Evolutionary conservation across 2,329 filamentous ascomycete species (phyloP).

Genomic region (Colletotrichum costaricense): DNA sequence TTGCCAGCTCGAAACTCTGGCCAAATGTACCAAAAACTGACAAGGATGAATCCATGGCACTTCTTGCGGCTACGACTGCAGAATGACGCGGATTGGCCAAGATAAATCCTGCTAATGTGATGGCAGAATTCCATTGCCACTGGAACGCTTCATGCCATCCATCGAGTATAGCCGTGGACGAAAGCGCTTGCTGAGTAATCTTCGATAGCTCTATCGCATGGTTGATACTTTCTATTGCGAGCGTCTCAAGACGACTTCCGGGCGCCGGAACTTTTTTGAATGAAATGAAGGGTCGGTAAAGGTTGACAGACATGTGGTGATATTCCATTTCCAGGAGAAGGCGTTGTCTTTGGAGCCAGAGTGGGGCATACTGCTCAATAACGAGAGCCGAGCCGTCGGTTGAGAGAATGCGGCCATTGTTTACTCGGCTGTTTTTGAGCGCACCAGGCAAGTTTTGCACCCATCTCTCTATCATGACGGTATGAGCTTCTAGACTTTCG

Average conservation of each 20-base stretch:
- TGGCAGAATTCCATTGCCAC: slow-evolving; percentile 43
- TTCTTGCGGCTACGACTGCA: neutral
- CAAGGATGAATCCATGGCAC: neutral
- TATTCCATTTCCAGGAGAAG: slow-evolving; percentile 56
- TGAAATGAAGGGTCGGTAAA: slow-evolving; percentile 53
- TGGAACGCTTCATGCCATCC: slow-evolving; percentile 42
- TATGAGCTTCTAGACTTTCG: slow-evolving; percentile 41
- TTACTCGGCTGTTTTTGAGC: slow-evolving; percentile 50
- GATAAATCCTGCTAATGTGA: neutral
- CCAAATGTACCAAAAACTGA: neutral
- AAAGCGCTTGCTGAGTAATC: slow-evolving; percentile 42
- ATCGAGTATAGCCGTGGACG: slow-evolving; percentile 41
- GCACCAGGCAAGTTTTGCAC: slow-evolving; percentile 46
- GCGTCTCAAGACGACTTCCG: slow-evolving; percentile 38
- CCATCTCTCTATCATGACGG: slow-evolving; percentile 45
- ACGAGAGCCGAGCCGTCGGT: slow-evolving; percentile 47
- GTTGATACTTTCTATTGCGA: slow-evolving; percentile 41
- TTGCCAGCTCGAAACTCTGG: neutral
- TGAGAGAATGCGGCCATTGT: slow-evolving; percentile 48
- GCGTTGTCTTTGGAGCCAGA: slow-evolving; percentile 55
- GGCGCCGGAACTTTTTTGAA: slow-evolving; percentile 41
- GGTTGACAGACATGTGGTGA: slow-evolving; percentile 50
- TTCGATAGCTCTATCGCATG: slow-evolving; percentile 43
- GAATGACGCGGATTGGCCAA: neutral
- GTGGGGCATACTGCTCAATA: slow-evolving; percentile 46